These are phyloP conservation scores for Coniferiporia weirii DNA, from an alignment of 1,284 basidiomycete genomes.

Conservation along the genomic window DNA sequence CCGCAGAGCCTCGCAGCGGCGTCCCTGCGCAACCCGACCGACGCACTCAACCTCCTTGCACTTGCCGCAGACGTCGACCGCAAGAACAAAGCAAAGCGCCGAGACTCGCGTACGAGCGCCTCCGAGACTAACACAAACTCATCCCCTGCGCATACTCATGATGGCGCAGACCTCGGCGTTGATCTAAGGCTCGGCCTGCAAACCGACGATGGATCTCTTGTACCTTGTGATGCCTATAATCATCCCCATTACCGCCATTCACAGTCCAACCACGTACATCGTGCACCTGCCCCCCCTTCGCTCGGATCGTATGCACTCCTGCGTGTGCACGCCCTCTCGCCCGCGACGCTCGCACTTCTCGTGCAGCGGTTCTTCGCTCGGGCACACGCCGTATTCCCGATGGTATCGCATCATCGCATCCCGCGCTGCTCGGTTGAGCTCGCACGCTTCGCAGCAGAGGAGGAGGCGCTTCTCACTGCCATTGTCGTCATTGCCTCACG, in stretches of 20 bases:
- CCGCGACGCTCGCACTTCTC: constrained; percentile 27
- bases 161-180: not conserved
- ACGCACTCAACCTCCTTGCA: constrained; percentile 18
- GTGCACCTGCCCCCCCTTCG: constrained; percentile 3
- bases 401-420: constrained; percentile 32
- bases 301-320: constrained; percentile 31
- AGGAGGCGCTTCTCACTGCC: constrained; percentile 33
- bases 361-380: constrained; percentile 32
- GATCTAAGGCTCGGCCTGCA: not conserved
- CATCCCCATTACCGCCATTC: constrained; percentile 3
- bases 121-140: not conserved
- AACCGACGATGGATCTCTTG: not conserved
- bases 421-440: constrained; percentile 31
- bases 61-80: constrained; percentile 18
- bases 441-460: constrained; percentile 31
- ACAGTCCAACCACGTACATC: constrained; percentile 4
- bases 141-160: not conserved
- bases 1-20: constrained; percentile 17
- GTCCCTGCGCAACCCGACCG: constrained; percentile 18
- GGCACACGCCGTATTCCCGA: constrained; percentile 37
- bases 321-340: constrained; percentile 30
- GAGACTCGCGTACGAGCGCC: not conserved
- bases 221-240: not conserved
- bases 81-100: constrained; percentile 9
- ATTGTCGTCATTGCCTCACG: constrained; percentile 36